These are phyloP conservation scores for Metschnikowia continentalis DNA, from an alignment of 805 yeast genomes.

Conservation along the genomic window DNA sequence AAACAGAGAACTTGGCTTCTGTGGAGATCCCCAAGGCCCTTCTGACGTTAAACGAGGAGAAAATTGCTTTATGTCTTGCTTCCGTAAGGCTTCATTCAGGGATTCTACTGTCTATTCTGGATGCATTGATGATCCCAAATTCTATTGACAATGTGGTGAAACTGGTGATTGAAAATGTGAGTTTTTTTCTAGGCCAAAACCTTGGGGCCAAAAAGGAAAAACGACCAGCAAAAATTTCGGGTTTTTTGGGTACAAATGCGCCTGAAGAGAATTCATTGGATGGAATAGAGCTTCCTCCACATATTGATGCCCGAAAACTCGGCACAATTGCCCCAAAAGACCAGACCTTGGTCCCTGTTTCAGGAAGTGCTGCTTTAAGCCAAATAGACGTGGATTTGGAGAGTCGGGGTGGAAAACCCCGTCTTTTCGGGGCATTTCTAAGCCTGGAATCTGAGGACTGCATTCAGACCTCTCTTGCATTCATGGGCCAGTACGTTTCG, in stretches of 20 bases:
- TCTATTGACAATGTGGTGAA: neutral
- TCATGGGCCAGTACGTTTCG: conserved; percentile 6
- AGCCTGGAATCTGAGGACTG: conserved; percentile 20
- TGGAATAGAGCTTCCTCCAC: conserved; percentile 34
- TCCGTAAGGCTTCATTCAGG: conserved; percentile 31
- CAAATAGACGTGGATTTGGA: conserved; percentile 8
- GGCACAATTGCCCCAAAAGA: conserved; percentile 11
- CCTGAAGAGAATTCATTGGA: conserved; percentile 24
- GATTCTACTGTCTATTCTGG: conserved; percentile 17
- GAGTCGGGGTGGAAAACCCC: neutral
- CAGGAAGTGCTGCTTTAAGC: neutral
- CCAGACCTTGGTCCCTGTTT: neutral
- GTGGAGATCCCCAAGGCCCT: conserved; percentile 24
- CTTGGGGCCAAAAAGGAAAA: neutral
- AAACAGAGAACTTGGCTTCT: conserved; percentile 25
- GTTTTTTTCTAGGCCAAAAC: neutral
- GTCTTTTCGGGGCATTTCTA: conserved; percentile 16
- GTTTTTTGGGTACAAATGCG: neutral
- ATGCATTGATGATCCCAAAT: neutral
- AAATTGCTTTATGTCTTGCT: conserved; percentile 21
- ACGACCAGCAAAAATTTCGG: neutral
- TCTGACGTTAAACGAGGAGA: conserved; percentile 32
- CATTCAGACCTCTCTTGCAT: conserved; percentile 12
- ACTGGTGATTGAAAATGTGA: neutral
- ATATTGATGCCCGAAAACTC: conserved; percentile 31